These are phyloP conservation scores for Pisolithus thermaeus DNA, from an alignment of 1,284 basidiomycete species.

Conservation along the genomic window DNA sequence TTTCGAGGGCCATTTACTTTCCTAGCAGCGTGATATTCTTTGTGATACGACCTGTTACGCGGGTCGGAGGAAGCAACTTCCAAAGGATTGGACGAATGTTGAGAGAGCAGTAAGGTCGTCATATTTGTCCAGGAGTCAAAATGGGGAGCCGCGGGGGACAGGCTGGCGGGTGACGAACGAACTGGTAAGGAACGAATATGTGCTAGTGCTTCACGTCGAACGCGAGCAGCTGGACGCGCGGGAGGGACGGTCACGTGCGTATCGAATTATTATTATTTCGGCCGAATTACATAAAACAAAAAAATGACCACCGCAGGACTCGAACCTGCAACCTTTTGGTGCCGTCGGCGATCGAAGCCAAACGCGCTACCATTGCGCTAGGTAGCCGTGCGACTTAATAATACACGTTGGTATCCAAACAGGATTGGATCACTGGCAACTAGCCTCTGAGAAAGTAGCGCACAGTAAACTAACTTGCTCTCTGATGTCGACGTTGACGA, in stretches of 20 bases:
- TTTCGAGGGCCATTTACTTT: slow-evolving; percentile 20
- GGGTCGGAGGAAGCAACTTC: slow-evolving; percentile 63
- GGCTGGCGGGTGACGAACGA: neutral
- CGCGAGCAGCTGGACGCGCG: neutral
- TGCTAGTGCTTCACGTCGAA: no score
- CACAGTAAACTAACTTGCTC: neutral
- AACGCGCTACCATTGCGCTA: slow-evolving; percentile 69
- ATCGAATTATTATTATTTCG: neutral
- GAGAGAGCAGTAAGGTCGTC: slow-evolving; percentile 46
- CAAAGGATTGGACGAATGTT: slow-evolving; percentile 74
- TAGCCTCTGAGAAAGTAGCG: neutral
- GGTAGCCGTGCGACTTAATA: slow-evolving; percentile 21
- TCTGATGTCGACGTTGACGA: slow-evolving; percentile 22
- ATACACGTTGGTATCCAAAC: no score
- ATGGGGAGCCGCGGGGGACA: neutral
- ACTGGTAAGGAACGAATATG: neutral
- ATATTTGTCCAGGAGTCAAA: slow-evolving; percentile 8
- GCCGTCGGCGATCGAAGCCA: slow-evolving; percentile 67
- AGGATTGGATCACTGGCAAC: no score
- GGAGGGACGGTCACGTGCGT: neutral
- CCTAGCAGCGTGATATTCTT: slow-evolving; percentile 32
- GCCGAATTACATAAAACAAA: neutral
- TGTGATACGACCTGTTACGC: slow-evolving; percentile 44
- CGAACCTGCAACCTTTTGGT: slow-evolving; percentile 79
- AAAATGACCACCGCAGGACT: slow-evolving; percentile 56